A percentile compares a stretch with the other conserved stretches of the same genome.
Conservation (phyloP, 2,329 filamentous ascomycete species). For the Ophidiomyces ophidiicola region DNA sequence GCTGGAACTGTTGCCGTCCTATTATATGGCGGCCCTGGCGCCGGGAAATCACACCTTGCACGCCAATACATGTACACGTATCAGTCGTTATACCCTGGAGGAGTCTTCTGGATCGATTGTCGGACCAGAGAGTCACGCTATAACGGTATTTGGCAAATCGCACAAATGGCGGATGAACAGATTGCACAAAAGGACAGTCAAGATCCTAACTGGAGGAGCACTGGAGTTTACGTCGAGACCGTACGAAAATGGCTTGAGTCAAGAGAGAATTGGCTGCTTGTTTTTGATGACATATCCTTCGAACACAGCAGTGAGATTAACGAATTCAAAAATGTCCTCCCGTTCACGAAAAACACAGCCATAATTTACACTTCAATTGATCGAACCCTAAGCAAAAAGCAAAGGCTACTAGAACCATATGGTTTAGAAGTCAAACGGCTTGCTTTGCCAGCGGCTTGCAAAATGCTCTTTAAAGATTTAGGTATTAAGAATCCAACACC, state of each 20-base stretch:
- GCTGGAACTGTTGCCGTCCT: constrained; percentile 52
- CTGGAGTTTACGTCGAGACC: constrained; percentile 41
- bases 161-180: constrained; percentile 41
- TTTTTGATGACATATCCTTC: constrained; percentile 56
- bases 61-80: constrained; percentile 55
- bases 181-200: constrained; percentile 32
- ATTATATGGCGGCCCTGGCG: constrained; percentile 52
- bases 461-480: constrained; percentile 51
- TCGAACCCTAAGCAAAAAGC: constrained; percentile 42
- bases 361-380: constrained; percentile 59
- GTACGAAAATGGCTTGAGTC: constrained; percentile 52
- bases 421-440: constrained; percentile 46
- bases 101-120: constrained; percentile 58
- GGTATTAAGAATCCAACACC: constrained; percentile 45
- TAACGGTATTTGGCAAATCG: constrained; percentile 55
- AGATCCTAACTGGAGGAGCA: constrained; percentile 29
- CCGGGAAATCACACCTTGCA: constrained; percentile 57
- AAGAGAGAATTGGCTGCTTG: constrained; percentile 52
- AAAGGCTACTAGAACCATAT: constrained; percentile 49
- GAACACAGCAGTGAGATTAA: constrained; percentile 42
- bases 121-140: constrained; percentile 48
- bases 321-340: constrained; percentile 48
- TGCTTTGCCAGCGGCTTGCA: constrained; percentile 45
- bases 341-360: constrained; percentile 49
- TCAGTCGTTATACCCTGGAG: constrained; percentile 48